These are phyloP conservation scores for Fusarium nanum DNA, from an alignment of 2,329 filamentous ascomycete genomes.

Conservation along the genomic window DNA sequence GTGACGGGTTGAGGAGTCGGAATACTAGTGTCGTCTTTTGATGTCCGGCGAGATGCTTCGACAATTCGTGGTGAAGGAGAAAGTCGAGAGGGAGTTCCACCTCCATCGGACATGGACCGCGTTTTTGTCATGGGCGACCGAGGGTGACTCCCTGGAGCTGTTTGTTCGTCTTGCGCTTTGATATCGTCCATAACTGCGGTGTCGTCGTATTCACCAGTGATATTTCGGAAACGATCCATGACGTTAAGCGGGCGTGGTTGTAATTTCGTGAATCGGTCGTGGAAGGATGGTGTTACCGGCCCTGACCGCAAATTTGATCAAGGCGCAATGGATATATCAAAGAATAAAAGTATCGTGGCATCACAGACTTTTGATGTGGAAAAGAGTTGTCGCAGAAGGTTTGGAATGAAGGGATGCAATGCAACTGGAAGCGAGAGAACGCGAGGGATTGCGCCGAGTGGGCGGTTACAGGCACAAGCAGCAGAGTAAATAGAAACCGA, in stretches of 20 bases:
- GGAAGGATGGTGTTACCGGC: conserved; percentile 14
- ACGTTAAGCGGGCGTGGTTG: not conserved
- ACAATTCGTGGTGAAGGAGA: conserved; percentile 69
- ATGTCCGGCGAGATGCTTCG: conserved; percentile 65
- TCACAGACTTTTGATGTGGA: conserved; percentile 23
- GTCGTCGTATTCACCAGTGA: conserved; percentile 47
- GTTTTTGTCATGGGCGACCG: conserved; percentile 63
- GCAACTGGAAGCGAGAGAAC: conserved; percentile 29
- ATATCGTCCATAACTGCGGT: conserved; percentile 51
- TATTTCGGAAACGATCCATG: conserved; percentile 41
- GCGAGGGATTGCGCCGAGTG: conserved; percentile 34
- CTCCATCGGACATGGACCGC: conserved; percentile 74
- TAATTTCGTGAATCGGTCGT: conserved; percentile 1
- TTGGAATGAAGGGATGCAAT: conserved; percentile 20
- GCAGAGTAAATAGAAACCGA: conserved; percentile 35
- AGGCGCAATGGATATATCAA: conserved; percentile 29
- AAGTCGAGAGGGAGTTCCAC: conserved; percentile 65
- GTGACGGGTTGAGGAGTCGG: conserved; percentile 69
- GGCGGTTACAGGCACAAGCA: conserved; percentile 18
- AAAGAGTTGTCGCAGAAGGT: conserved; percentile 2
- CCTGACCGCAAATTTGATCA: conserved; percentile 39
- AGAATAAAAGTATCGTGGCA: conserved; percentile 28
- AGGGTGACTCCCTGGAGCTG: conserved; percentile 31
- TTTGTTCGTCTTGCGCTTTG: conserved; percentile 32
- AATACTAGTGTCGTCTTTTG: conserved; percentile 75